Conservation (phyloP, 2,329 filamentous ascomycete species). For the Aspergillus fijiensis region DNA sequence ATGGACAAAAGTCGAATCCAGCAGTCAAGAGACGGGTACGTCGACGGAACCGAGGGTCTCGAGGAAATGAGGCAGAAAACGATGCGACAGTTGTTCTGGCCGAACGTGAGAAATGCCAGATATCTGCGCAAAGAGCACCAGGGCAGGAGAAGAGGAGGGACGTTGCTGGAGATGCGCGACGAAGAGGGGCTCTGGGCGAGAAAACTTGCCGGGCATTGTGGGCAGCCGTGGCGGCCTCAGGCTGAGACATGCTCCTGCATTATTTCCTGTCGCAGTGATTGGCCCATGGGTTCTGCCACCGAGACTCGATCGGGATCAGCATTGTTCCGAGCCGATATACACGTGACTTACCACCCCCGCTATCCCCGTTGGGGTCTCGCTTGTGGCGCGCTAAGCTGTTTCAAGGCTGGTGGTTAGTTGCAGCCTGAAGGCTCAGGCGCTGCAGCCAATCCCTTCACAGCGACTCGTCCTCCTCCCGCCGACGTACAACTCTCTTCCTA, state of each 20-base stretch:
- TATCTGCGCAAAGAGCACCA: slow-evolving; percentile 19
- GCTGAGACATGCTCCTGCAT: slow-evolving; percentile 14
- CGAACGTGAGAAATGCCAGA: slow-evolving; percentile 15
- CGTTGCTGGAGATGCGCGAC: slow-evolving; percentile 18
- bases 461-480: slow-evolving; percentile 29
- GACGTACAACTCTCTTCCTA: slow-evolving; percentile 36
- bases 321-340: slow-evolving; percentile 8
- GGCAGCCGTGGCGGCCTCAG: slow-evolving; percentile 22
- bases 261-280: slow-evolving; percentile 24
- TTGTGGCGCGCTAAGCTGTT: slow-evolving; percentile 18
- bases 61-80: slow-evolving; percentile 11
- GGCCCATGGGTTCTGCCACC: slow-evolving; percentile 6
- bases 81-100: slow-evolving; percentile 18
- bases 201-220: slow-evolving; percentile 29
- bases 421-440: slow-evolving; percentile 33
- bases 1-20: slow-evolving; percentile 5
- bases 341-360: slow-evolving; percentile 18
- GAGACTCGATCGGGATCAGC: slow-evolving; percentile 13
- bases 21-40: slow-evolving; percentile 13
- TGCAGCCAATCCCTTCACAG: slow-evolving; percentile 25
- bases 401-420: slow-evolving; percentile 11
- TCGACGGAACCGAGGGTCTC: slow-evolving; percentile 1
- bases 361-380: slow-evolving; percentile 25
- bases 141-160: slow-evolving; percentile 14
- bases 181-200: slow-evolving; percentile 26